Conservation (phyloP, 495 filamentous ascomycete genomes). For the Xylaria acuta region DNA sequence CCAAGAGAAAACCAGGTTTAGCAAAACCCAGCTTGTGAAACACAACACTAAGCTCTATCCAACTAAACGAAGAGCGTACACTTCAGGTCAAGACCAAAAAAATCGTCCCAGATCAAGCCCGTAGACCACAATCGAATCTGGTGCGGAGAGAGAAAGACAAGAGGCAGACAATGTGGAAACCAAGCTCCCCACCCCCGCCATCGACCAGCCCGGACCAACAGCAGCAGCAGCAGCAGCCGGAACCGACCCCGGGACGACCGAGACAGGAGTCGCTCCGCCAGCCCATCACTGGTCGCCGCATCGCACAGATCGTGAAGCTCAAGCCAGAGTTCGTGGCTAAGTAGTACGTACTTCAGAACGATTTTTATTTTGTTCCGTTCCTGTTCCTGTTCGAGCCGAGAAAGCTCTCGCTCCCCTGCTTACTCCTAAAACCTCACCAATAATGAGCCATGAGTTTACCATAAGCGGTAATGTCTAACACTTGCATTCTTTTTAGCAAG, state of each 20-base stretch:
- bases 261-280: constrained; percentile 49
- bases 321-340: constrained; percentile 66
- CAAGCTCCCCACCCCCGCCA: constrained; percentile 10
- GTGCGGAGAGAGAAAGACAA: not conserved
- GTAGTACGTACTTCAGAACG: constrained; percentile 46
- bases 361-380: not conserved
- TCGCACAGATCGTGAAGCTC: constrained; percentile 74
- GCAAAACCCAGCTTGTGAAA: not conserved
- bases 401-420: not conserved
- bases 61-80: not conserved
- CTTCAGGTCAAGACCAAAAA: not conserved
- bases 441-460: not conserved
- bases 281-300: constrained; percentile 36
- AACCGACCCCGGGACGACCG: constrained; percentile 24
- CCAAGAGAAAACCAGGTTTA: not conserved
- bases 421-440: not conserved
- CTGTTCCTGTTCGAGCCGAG: not conserved
- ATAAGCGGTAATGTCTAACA: constrained; percentile 1
- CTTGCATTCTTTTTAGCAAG: constrained; percentile 47
- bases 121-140: not conserved
- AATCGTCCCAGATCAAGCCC: not conserved
- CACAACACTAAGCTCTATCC: not conserved
- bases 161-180: constrained; percentile 22
- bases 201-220: constrained; percentile 12
- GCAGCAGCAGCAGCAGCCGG: constrained; percentile 30